Evolutionary conservation across 148 eudicot species (phyloP).

Genomic region (Tetragonia tetragonoides): DNA sequence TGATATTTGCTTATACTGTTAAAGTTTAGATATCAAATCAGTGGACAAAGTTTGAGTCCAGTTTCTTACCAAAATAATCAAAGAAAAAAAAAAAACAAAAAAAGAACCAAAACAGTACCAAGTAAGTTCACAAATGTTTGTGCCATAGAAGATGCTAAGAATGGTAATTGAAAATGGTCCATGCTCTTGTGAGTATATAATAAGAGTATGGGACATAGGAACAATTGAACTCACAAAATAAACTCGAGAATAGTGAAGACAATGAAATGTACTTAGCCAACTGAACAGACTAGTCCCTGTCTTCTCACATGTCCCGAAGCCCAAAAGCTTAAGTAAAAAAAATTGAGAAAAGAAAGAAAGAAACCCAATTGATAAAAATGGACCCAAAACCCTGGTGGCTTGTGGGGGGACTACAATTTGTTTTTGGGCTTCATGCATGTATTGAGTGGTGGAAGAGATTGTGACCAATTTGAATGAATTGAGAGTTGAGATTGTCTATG

Average conservation of each 20-base stretch:
- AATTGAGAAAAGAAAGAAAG: background rate
- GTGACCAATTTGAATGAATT: background rate
- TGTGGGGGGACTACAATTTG: constrained; percentile 16
- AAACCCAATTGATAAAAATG: background rate
- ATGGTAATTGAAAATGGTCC: constrained; percentile 14
- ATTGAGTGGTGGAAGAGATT: background rate
- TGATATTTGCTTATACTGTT: no score
- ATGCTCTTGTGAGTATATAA: background rate
- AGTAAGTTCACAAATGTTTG: background rate
- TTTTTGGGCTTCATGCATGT: background rate
- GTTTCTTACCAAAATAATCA: no score
- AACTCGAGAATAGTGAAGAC: background rate
- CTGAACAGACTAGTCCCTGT: constrained; percentile 19
- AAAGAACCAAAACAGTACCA: background rate
- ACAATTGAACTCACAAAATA: constrained; percentile 11
- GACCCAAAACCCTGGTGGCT: background rate
- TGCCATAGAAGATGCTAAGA: constrained; percentile 26
- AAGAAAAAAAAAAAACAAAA: background rate
- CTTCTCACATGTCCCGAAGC: constrained; percentile 30
- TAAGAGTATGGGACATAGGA: background rate
- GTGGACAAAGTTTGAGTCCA: no score
- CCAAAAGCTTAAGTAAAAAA: background rate
- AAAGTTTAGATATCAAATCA: no score
- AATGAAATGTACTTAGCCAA: constrained; percentile 13
- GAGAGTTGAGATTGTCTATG: background rate